Evolutionary conservation across 768 basidiomycete genomes (phyloP).

Genomic region (Sporobolomyces roseus): DNA sequence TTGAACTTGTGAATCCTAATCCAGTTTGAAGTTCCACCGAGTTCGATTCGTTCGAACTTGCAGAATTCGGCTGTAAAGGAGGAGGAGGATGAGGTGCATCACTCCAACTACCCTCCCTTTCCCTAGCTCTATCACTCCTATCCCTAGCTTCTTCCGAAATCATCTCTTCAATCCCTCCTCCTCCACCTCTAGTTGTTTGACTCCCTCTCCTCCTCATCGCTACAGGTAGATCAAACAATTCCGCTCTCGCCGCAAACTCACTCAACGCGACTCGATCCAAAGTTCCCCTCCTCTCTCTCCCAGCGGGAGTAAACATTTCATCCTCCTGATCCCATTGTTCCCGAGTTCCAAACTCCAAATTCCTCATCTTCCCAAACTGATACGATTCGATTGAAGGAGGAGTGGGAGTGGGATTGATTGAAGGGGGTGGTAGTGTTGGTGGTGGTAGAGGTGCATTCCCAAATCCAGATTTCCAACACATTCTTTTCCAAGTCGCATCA

Average conservation of each 20-base stretch:
- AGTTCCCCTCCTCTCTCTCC: conserved; percentile 36
- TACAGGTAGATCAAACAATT: conserved; percentile 15
- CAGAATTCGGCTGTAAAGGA: neutral
- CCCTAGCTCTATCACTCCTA: neutral
- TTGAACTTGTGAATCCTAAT: neutral
- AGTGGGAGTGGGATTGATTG: neutral
- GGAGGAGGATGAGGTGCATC: neutral
- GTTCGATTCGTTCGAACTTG: too few relatives aligned
- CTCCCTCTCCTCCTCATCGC: neutral
- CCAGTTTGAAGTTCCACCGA: neutral
- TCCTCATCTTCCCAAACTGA: conserved; percentile 5
- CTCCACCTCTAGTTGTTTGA: too few relatives aligned
- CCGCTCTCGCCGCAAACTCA: conserved; percentile 37
- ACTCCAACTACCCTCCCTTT: conserved; percentile 3
- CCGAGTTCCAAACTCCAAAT: conserved; percentile 28
- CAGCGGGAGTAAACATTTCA: conserved; percentile 34
- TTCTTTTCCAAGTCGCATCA: conserved; percentile 72
- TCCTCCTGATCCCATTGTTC: conserved; percentile 11
- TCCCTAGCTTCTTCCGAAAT: neutral
- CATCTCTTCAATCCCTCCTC: neutral
- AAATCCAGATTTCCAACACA: conserved; percentile 63
- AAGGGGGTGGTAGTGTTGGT: neutral
- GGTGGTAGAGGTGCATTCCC: conserved; percentile 24
- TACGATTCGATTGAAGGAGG: neutral
- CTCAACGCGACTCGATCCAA: conserved; percentile 21